Percentiles rank a stretch among this genome's conserved stretches.
Conservation (phyloP, 441 rosid species). For the Jatropha podagrica region DNA sequence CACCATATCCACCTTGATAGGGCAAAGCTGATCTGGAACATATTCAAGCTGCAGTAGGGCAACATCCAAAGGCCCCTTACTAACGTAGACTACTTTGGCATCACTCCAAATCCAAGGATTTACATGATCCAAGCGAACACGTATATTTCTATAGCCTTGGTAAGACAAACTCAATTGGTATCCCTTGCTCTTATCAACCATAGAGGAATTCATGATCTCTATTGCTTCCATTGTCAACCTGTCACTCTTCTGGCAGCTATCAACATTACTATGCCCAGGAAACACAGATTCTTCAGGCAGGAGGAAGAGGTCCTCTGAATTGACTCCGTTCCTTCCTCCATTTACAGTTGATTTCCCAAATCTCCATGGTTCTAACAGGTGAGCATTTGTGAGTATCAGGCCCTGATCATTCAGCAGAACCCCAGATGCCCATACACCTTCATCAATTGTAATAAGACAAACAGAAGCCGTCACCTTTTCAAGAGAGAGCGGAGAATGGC, state of each 20-base stretch:
- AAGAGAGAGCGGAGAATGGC: constrained; percentile 34
- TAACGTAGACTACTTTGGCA: constrained; percentile 70
- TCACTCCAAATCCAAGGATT: constrained; percentile 81
- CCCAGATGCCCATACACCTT: constrained; percentile 95
- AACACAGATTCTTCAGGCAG: constrained; percentile 37
- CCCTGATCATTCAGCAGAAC: constrained; percentile 80
- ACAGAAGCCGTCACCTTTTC: constrained; percentile 72
- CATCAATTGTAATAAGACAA: constrained; percentile 75
- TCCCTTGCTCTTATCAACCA: constrained; percentile 30
- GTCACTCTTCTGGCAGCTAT: constrained; percentile 27
- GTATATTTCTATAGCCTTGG: constrained; percentile 45
- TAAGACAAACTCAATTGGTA: constrained; percentile 38
- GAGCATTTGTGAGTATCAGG: constrained; percentile 89
- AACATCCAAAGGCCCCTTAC: constrained; percentile 83
- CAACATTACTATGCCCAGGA: constrained; percentile 28
- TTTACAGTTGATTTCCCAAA: constrained; percentile 64
- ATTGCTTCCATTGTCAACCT: constrained; percentile 23
- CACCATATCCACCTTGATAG: constrained; percentile 47
- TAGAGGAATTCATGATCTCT: constrained; percentile 25
- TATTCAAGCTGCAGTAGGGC: constrained; percentile 76
- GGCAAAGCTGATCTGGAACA: constrained; percentile 58
- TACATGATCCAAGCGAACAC: constrained; percentile 66
- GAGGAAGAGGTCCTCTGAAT: constrained; percentile 21
- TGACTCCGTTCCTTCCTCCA: constrained; percentile 36
- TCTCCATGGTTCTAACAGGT: constrained; percentile 95